Percentiles rank a stretch among this genome's conserved stretches.
Evolutionary conservation across 2,329 filamentous ascomycete genomes (phyloP).

Genomic region (Ceratocystis lukuohia): DNA sequence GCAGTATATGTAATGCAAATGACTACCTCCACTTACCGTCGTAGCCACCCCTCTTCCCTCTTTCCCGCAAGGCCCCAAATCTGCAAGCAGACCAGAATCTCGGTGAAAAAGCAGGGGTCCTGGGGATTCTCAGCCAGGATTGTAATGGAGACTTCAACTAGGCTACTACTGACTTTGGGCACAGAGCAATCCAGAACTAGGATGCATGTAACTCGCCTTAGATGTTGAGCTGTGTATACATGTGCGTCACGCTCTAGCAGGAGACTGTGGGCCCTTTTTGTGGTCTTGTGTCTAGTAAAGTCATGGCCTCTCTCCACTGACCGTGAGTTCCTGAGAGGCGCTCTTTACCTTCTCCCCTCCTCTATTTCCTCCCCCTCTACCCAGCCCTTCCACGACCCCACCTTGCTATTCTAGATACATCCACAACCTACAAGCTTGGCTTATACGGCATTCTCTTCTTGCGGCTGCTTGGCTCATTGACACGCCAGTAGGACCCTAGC

Average conservation of each 20-base stretch:
- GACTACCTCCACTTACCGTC: not conserved
- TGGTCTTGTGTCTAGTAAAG: not conserved
- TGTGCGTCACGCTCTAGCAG: not conserved
- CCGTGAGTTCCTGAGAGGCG: not conserved
- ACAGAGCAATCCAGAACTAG: not conserved
- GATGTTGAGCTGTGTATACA: not conserved
- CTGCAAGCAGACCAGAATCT: slow-evolving; percentile 18
- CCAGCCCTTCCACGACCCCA: no score
- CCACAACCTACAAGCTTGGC: no score
- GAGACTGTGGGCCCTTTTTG: not conserved
- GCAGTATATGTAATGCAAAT: not conserved
- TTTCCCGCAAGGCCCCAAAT: not conserved
- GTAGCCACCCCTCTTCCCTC: not conserved
- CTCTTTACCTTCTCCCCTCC: not conserved
- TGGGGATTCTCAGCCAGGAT: slow-evolving; percentile 8
- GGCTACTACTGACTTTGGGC: slow-evolving; percentile 3
- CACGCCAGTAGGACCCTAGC: no score
- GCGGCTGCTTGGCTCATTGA: no score
- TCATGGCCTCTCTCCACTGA: not conserved
- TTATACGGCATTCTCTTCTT: no score
- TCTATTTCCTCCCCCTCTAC: no score
- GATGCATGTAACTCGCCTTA: not conserved
- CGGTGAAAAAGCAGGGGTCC: slow-evolving; percentile 19
- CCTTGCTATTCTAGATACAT: no score
- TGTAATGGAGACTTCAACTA: slow-evolving; percentile 8